Base-by-base conservation (phyloP, 441 rosid genomes). In the Aquilaria agallochum region DNA sequence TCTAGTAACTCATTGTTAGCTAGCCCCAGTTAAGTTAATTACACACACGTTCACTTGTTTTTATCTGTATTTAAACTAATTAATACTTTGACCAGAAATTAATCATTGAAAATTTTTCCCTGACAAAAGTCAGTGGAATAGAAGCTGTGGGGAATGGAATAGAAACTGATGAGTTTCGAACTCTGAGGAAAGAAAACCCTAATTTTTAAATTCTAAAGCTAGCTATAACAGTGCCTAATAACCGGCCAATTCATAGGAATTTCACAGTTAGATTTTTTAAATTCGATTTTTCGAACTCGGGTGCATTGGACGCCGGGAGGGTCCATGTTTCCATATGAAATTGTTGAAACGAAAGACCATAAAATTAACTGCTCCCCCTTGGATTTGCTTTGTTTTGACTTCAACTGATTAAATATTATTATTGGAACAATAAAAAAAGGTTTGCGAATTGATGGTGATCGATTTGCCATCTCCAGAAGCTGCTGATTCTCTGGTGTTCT, bases 121-220 rank as follows among this genome's bases (percentile, higher is more conserved):
- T 85, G 97, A 88, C 94, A 83, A 58, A 36, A 63, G 32, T 78
- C 94, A 80, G 95, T 83, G 83, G 97, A 86, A 86, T 88, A 86
- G 97, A 91, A 88, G 85, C 85, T 80, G 78, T 63, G 83, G 70
- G 66, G 92, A 91, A 91, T 91, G 92, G 97, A 91, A 91, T 91
- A 86, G 96, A 91, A 86, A 69, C 90, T 53, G 84, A 34, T 34
- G 61, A 73, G 62, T 73, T 77, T 75, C 66, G 69, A 78, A 87
- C 68, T 81, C 84, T 70, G 83, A 75, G 75, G 52, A 54, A 54
- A 53, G 58, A 40, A 67, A 55, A 52, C 69, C 71, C 42, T 36
- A 36, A 36, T 36, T 36, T 36, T 36, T 36, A 36, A 36, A 36
- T 36, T 36, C 5, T 36, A 4, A 36, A 36, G 42, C 42, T 36